Conservation (phyloP, 768 basidiomycete species). For the Pisolithus tinctorius region DNA sequence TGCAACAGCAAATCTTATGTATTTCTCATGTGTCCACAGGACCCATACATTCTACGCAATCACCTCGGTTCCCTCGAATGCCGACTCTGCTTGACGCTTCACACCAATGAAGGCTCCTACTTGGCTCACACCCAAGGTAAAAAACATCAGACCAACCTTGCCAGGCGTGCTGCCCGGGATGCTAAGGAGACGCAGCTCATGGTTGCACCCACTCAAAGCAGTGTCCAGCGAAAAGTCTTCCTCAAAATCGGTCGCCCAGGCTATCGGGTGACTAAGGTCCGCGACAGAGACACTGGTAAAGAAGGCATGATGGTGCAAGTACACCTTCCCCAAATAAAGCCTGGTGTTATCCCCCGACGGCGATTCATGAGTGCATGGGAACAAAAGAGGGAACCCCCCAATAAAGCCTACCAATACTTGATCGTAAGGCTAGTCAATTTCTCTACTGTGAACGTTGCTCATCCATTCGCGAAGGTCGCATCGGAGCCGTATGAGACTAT, state of each 20-base stretch:
- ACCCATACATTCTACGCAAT: constrained; percentile 97
- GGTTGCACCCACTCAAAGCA: constrained; percentile 76
- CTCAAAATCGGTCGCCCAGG: constrained; percentile 96
- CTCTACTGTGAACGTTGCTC: constrained; percentile 19
- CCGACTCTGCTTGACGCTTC: constrained; percentile 92
- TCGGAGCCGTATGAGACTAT: constrained; percentile 99
- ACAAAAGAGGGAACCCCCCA: constrained; percentile 90
- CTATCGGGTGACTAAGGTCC: constrained; percentile 93
- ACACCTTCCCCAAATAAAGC: constrained; percentile 90
- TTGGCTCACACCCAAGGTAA: constrained; percentile 99
- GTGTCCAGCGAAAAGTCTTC: constrained; percentile 87
- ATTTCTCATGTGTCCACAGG: constrained; percentile 38
- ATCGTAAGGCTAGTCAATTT: constrained; percentile 55
- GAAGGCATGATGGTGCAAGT: constrained; percentile 98
- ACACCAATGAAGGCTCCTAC: constrained; percentile 99
- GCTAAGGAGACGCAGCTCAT: constrained; percentile 90
- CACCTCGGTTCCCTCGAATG: constrained; percentile 98
- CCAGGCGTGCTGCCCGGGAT: constrained; percentile 94
- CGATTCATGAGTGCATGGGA: constrained; percentile 98
- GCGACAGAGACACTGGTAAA: constrained; percentile 83
- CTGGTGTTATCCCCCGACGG: constrained; percentile 74
- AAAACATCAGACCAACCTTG: constrained; percentile 98
- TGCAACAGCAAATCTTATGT: background rate
- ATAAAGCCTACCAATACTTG: constrained; percentile 95
- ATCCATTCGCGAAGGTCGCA: constrained; percentile 65